A percentile compares a stretch with the other conserved stretches of the same genome.
These are phyloP conservation scores for Tillandsia fasciculata DNA, from an alignment of 176 grass and related monocot genomes.

Conservation along the genomic window DNA sequence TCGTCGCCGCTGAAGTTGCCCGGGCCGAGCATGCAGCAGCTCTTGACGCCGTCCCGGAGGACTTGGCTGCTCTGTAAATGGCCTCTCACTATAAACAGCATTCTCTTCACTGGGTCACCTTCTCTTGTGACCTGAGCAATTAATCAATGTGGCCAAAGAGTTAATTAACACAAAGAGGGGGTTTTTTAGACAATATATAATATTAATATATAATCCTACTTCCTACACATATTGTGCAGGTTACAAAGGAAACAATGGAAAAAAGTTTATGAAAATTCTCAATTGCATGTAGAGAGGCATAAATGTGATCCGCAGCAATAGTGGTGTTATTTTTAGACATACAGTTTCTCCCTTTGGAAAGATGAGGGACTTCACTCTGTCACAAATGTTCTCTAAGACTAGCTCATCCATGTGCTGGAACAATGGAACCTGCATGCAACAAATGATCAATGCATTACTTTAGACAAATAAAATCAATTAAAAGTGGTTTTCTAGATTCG, in stretches of 20 bases:
- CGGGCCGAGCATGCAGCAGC: conserved; percentile 76
- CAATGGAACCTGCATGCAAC: conserved; percentile 54
- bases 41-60: conserved; percentile 54
- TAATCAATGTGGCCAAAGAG: background rate
- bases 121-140: conserved; percentile 49
- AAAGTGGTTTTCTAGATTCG: background rate
- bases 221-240: background rate
- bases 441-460: background rate
- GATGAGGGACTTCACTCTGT: conserved; percentile 55
- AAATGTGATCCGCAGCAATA: too few species aligned
- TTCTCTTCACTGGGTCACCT: conserved; percentile 58
- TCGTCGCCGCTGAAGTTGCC: conserved; percentile 93
- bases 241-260: background rate
- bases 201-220: background rate
- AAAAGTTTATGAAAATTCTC: background rate
- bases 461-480: background rate
- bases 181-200: too few species aligned
- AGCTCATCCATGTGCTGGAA: conserved; percentile 95
- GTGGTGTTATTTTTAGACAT: conserved; percentile 4
- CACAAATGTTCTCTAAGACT: conserved; percentile 95
- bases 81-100: conserved; percentile 84
- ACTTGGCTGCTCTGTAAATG: conserved; percentile 73
- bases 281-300: too few species aligned
- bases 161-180: too few species aligned
- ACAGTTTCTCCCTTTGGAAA: conserved; percentile 73